phyloP scores from a whole-genome alignment of 2,329 filamentous ascomycete genomes.

The Epichloe sp. region DNA sequence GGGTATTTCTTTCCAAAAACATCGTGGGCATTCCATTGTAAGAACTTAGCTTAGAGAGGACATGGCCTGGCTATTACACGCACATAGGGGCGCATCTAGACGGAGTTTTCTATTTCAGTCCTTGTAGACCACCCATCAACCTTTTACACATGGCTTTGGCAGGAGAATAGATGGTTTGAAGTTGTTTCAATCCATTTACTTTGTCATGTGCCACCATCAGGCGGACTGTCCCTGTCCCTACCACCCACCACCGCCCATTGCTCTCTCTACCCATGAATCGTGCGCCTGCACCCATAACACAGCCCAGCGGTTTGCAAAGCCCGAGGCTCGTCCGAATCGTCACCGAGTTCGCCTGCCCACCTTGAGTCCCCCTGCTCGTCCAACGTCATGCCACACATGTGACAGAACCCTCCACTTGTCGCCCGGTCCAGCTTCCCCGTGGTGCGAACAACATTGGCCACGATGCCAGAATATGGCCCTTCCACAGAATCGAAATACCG shows the following conservation, averaged over 20 bases:
- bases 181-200: not conserved
- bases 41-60: not conserved
- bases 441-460: slow-evolving; percentile 90
- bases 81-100: slow-evolving; percentile 6
- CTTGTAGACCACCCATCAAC: not conserved
- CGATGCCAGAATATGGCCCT: slow-evolving; percentile 74
- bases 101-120: slow-evolving; percentile 5
- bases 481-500: slow-evolving; percentile 78
- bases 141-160: not conserved
- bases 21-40: slow-evolving; percentile 5
- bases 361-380: slow-evolving; percentile 47
- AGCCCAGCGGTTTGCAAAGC: slow-evolving; percentile 25
- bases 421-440: slow-evolving; percentile 61
- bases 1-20: slow-evolving; percentile 1
- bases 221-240: not conserved
- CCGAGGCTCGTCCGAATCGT: slow-evolving; percentile 15
- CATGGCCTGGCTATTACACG: not conserved
- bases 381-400: slow-evolving; percentile 56
- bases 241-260: not conserved
- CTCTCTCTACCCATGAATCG: slow-evolving; percentile 34
- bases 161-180: not conserved
- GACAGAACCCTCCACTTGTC: slow-evolving; percentile 35
- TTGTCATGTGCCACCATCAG: not conserved
- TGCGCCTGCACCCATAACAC: slow-evolving; percentile 65
- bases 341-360: slow-evolving; percentile 49